These are phyloP conservation scores for Malus hybrid DNA, from an alignment of 331 rosid species.

Conservation along the genomic window DNA sequence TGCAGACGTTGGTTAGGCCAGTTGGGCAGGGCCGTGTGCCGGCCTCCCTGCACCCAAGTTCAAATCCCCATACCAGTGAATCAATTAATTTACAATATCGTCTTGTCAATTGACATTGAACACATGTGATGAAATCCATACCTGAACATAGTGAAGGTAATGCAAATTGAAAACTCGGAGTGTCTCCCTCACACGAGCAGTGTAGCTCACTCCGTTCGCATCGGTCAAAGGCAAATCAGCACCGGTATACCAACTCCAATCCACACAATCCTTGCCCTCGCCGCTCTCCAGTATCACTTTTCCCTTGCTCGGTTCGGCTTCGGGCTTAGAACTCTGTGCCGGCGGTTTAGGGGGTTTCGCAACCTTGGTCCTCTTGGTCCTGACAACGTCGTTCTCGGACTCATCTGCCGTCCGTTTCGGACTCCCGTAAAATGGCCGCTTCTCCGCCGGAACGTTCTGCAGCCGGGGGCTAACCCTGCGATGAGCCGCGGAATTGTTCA, in stretches of 20 bases:
- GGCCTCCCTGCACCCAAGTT: neutral
- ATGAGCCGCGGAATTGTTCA: neutral
- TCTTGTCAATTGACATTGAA: neutral
- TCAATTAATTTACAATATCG: no score
- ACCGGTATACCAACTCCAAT: neutral
- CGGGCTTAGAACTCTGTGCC: neutral
- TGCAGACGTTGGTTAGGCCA: no score
- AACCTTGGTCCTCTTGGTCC: conserved; percentile 2
- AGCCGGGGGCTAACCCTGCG: conserved; percentile 11
- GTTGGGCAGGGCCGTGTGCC: no score
- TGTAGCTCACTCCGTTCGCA: neutral
- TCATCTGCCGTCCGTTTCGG: conserved; percentile 5
- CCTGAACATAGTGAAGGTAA: conserved; percentile 33
- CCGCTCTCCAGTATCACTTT: neutral
- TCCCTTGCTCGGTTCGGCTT: neutral
- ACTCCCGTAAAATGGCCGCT: conserved; percentile 20
- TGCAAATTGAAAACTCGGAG: conserved; percentile 18
- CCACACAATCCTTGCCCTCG: no score
- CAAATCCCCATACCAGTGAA: neutral
- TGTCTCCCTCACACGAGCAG: conserved; percentile 17
- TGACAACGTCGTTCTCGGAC: neutral
- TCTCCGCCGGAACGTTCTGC: conserved; percentile 8
- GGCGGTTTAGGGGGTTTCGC: neutral
- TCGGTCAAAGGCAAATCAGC: neutral
- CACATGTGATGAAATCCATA: neutral